Evolutionary conservation across 306 rosid species (phyloP).

Genomic region (Arachis hypogaea): DNA sequence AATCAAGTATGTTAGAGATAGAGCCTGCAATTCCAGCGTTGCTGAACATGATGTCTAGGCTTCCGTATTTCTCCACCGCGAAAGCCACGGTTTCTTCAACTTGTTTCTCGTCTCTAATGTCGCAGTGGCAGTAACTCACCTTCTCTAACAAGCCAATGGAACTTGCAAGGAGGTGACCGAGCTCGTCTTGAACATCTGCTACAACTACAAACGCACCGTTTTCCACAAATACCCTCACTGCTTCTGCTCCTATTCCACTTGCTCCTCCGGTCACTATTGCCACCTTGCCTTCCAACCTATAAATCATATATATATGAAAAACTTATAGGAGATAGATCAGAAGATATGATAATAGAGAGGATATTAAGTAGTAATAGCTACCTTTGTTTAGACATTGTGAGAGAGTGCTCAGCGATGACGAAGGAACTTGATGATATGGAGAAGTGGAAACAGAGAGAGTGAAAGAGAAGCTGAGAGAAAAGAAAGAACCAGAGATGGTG

Average conservation of each 20-base stretch:
- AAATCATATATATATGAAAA: background rate
- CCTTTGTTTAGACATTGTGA: too few species aligned
- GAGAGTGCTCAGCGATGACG: too few species aligned
- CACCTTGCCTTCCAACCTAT: conserved; percentile 79
- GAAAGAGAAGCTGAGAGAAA: too few species aligned
- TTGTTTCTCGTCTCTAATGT: conserved; percentile 72
- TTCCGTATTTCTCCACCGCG: conserved; percentile 56
- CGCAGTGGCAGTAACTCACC: conserved; percentile 65
- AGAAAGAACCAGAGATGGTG: too few species aligned
- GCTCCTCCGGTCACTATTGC: conserved; percentile 70
- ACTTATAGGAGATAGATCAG: background rate
- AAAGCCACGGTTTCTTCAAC: conserved; percentile 58
- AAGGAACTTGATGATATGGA: too few species aligned
- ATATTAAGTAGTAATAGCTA: too few species aligned
- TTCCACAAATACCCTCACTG: conserved; percentile 53
- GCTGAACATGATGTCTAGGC: conserved; percentile 65
- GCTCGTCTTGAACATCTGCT: conserved; percentile 69
- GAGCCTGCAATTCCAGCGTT: conserved; percentile 70
- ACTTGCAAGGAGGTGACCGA: conserved; percentile 53
- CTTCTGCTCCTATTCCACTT: conserved; percentile 75
- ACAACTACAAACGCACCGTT: conserved; percentile 67
- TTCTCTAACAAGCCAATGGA: conserved; percentile 45
- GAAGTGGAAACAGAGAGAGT: too few species aligned
- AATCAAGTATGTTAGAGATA: conserved; percentile 52
- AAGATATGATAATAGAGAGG: too few species aligned